Conservation (phyloP, 1,284 basidiomycete genomes). For the Ceratobasidium papillatum region DNA sequence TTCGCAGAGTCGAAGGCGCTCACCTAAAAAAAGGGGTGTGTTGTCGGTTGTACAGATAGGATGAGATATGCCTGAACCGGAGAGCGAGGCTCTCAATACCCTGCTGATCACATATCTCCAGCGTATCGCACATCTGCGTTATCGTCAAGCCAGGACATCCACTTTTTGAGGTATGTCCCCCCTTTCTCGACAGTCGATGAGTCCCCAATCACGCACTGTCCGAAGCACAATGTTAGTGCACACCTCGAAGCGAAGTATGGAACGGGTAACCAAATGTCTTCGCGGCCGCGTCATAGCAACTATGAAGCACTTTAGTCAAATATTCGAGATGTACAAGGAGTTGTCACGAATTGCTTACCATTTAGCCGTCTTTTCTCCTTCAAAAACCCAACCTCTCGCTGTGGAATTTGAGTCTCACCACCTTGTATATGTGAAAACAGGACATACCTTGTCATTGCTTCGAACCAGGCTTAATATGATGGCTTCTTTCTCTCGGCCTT, state of each 20-base stretch:
- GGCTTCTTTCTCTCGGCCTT: constrained; percentile 91
- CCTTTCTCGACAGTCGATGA: constrained; percentile 88
- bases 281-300: constrained; percentile 95
- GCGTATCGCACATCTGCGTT: constrained; percentile 90
- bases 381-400: constrained; percentile 91
- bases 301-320: constrained; percentile 47
- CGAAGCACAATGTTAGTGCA: neutral
- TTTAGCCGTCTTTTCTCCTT: constrained; percentile 91
- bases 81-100: neutral
- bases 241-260: constrained; percentile 32
- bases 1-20: neutral
- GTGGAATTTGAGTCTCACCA: constrained; percentile 2
- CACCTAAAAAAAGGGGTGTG: neutral
- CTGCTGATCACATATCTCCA: constrained; percentile 52
- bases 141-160: constrained; percentile 89
- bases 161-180: constrained; percentile 81
- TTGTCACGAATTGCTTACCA: constrained; percentile 57
- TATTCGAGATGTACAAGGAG: neutral
- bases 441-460: constrained; percentile 77
- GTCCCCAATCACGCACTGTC: constrained; percentile 90
- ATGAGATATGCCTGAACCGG: neutral
- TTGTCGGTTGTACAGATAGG: neutral
- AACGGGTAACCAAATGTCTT: constrained; percentile 76
- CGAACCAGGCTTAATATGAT: constrained; percentile 89
- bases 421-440: neutral